A percentile compares a stretch with the other conserved stretches of the same genome.
These are phyloP conservation scores for Fonsecaea pedrosoi DNA, from an alignment of 2,329 filamentous ascomycete species.

Conservation along the genomic window DNA sequence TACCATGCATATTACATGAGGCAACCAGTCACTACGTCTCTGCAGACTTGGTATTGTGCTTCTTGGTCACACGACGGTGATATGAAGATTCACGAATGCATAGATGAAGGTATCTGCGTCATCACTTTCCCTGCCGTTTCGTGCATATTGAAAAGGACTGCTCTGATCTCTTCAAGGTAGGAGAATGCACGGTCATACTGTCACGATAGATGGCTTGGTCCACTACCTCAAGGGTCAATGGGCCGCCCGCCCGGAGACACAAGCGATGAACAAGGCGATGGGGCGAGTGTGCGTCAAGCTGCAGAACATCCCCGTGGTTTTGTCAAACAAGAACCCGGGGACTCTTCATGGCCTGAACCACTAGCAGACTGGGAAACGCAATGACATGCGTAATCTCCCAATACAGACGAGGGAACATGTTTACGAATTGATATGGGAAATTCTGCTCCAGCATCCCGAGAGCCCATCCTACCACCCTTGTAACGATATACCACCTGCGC, in stretches of 20 bases:
- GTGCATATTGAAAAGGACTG: neutral
- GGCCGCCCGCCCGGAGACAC: neutral
- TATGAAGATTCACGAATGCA: neutral
- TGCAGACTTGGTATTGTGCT: neutral
- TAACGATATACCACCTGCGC: neutral
- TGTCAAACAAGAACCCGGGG: conserved; percentile 34
- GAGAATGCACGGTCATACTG: neutral
- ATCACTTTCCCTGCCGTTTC: neutral
- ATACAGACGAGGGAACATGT: too few species aligned
- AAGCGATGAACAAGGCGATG: neutral
- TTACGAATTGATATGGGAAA: too few species aligned
- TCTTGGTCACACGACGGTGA: neutral
- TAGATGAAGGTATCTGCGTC: neutral
- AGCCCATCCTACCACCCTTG: neutral
- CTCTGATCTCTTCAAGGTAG: neutral
- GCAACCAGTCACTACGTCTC: neutral
- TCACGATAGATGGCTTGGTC: neutral
- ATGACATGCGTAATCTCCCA: conserved; percentile 48
- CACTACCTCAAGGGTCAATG: neutral
- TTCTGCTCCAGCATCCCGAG: too few species aligned
- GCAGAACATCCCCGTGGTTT: too few species aligned
- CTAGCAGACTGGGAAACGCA: conserved; percentile 49
- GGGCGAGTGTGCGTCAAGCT: neutral
- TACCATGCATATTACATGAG: neutral
- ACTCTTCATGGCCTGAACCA: conserved; percentile 48